Evolutionary conservation across 305 asterid species (phyloP).

Genomic region (Solanum hybrid): DNA sequence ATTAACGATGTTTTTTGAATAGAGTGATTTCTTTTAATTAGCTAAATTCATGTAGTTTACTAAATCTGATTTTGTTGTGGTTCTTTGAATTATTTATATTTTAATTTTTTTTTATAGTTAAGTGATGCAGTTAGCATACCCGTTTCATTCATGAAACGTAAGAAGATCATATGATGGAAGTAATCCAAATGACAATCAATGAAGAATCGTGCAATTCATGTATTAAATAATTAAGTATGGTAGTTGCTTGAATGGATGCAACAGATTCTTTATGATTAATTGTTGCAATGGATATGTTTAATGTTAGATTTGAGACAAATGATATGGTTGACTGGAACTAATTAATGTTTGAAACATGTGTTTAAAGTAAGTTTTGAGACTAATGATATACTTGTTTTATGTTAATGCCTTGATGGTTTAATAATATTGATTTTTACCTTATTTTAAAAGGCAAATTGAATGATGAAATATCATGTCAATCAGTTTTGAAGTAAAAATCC

Average conservation of each 20-base stretch:
- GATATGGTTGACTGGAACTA: neutral
- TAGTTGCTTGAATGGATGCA: neutral
- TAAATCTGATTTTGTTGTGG: neutral
- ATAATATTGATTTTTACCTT: too few species aligned
- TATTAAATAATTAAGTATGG: neutral
- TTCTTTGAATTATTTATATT: too few species aligned
- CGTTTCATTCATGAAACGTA: neutral
- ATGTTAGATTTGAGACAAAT: neutral
- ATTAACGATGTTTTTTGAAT: too few species aligned
- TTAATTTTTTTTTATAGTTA: neutral
- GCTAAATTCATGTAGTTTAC: neutral
- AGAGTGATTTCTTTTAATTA: neutral
- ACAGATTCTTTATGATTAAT: neutral
- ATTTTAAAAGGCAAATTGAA: too few species aligned
- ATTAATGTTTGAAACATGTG: too few species aligned
- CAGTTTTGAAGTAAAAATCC: too few species aligned
- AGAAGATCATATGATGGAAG: neutral
- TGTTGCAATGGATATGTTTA: neutral
- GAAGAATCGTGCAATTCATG: neutral
- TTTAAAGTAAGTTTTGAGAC: too few species aligned
- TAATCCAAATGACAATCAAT: neutral
- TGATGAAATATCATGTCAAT: too few species aligned
- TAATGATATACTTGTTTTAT: too few species aligned
- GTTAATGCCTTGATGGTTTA: too few species aligned
- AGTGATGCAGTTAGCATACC: neutral